Conservation (phyloP, 148 eudicot genomes). For the Polygonum aviculare region DNA sequence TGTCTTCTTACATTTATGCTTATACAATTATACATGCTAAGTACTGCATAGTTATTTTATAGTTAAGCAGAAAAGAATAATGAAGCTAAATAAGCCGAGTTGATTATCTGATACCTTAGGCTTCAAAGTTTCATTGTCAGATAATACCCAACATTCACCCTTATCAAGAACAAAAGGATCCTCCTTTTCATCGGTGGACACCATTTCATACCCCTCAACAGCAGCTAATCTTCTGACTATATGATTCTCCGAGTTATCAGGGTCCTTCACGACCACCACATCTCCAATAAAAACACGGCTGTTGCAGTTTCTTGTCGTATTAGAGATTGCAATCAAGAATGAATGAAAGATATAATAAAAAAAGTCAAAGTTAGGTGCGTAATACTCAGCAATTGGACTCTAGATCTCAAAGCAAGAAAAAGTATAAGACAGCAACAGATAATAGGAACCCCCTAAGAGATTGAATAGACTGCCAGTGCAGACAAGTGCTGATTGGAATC, state of each 20-base stretch:
- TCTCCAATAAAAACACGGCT: slow-evolving; percentile 82
- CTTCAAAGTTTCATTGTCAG: slow-evolving; percentile 70
- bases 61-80: not conserved
- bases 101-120: slow-evolving; percentile 46
- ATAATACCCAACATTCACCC: slow-evolving; percentile 84
- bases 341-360: not conserved
- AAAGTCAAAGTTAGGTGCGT: not conserved
- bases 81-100: not conserved
- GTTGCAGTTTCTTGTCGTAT: slow-evolving; percentile 16
- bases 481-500: not conserved
- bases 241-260: slow-evolving; percentile 40
- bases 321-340: not conserved
- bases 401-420: not conserved
- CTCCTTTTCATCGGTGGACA: slow-evolving; percentile 78
- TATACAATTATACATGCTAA: not conserved
- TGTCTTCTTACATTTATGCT: not conserved
- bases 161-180: slow-evolving; percentile 81
- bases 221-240: slow-evolving; percentile 92
- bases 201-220: slow-evolving; percentile 89
- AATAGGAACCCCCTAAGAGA: not conserved
- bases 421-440: not conserved
- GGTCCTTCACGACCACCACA: slow-evolving; percentile 86
- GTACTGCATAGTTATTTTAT: not conserved
- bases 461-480: not conserved
- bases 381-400: not conserved